phyloP scores from a whole-genome alignment of 179 eudicot genomes.

The Nepenthes alata region DNA sequence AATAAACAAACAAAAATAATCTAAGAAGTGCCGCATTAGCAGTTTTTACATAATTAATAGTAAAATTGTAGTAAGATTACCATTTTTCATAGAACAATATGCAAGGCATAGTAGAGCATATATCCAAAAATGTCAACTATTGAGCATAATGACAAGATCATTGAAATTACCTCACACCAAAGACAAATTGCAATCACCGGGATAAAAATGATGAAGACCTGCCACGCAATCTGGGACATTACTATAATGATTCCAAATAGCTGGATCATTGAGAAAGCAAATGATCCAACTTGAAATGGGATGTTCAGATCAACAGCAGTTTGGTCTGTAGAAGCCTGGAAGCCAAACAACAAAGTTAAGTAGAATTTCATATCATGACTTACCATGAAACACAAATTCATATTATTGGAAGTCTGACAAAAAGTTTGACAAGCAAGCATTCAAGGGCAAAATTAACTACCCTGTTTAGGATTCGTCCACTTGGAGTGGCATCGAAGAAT shows the following conservation, averaged over 20 bases:
- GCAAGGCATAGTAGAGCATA: too few relatives aligned
- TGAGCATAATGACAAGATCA: too few relatives aligned
- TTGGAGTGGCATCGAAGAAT: slow-evolving; percentile 74
- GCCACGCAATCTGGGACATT: slow-evolving; percentile 88
- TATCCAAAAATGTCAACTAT: too few relatives aligned
- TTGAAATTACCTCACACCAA: slow-evolving; percentile 43
- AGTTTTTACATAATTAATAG: too few relatives aligned
- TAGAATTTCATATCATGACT: too few relatives aligned
- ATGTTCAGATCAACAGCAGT: slow-evolving; percentile 56
- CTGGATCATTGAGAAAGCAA: slow-evolving; percentile 55
- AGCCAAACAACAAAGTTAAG: not conserved
- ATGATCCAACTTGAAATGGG: slow-evolving; percentile 30
- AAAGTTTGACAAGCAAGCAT: too few relatives aligned
- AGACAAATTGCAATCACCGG: slow-evolving; percentile 48
- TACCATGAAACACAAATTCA: too few relatives aligned
- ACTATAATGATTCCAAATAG: slow-evolving; percentile 69
- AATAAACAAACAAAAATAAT: too few relatives aligned
- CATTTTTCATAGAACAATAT: too few relatives aligned
- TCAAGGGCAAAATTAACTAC: slow-evolving; percentile 15
- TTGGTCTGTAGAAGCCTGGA: slow-evolving; percentile 85
- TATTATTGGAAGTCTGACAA: too few relatives aligned
- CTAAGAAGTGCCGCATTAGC: too few relatives aligned
- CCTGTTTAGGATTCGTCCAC: slow-evolving; percentile 60
- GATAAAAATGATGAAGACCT: slow-evolving; percentile 64
- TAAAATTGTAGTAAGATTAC: too few relatives aligned